Evolutionary conservation across 805 yeast species (phyloP).

Genomic region (Ascoidea rubescens): DNA sequence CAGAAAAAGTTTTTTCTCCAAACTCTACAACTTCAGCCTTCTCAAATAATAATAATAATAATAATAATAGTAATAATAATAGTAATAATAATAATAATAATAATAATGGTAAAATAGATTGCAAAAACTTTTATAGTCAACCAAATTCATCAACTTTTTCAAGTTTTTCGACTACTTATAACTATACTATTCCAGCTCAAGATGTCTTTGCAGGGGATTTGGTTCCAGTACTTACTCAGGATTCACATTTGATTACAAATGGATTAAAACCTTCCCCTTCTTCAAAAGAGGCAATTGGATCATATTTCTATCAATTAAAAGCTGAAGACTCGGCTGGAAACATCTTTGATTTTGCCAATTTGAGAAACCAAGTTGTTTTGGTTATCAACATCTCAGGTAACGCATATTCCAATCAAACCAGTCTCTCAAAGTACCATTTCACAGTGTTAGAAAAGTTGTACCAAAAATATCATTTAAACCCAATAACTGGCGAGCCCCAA

Average conservation of each 20-base stretch:
- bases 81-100: too few relatives aligned
- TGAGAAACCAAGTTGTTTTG: constrained; percentile 4
- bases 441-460: constrained; percentile 3
- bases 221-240: background rate
- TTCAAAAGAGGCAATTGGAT: constrained; percentile 1
- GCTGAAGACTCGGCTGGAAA: constrained; percentile 4
- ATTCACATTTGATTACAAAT: constrained; percentile 6
- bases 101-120: too few relatives aligned
- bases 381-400: constrained; percentile 5
- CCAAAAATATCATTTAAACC: background rate
- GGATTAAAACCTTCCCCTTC: constrained; percentile 3
- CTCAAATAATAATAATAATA: too few relatives aligned
- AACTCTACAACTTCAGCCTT: too few relatives aligned
- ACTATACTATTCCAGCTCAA: background rate
- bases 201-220: background rate
- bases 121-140: too few relatives aligned
- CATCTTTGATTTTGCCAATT: constrained; percentile 4
- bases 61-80: too few relatives aligned
- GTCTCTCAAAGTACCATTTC: constrained; percentile 1
- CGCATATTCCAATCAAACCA: background rate
- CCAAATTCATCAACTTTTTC: too few relatives aligned
- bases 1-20: too few relatives aligned
- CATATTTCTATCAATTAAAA: constrained; percentile 3
- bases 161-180: too few relatives aligned
- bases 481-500: background rate